Percentiles rank a stretch among this genome's conserved stretches.
phyloP scores from a whole-genome alignment of 352 stramenopile genomes.

The Stephanocyclus meneghinianus region DNA sequence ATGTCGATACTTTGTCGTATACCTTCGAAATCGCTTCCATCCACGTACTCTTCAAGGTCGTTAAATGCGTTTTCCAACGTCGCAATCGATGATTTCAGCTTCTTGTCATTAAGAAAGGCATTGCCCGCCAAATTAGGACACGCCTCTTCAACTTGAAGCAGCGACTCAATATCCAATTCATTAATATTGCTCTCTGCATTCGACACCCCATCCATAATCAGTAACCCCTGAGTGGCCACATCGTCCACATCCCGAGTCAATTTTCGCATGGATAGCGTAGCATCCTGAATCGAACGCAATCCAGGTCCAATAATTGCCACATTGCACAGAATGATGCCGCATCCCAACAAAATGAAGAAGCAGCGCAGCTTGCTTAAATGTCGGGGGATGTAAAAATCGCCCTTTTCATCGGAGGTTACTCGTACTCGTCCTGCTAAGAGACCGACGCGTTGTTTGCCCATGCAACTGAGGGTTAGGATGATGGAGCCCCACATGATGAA shows the following conservation, averaged over 20 bases:
- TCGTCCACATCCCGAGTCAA: slow-evolving; percentile 37
- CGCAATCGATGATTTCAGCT: slow-evolving; percentile 16
- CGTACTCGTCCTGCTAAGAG: slow-evolving; percentile 27
- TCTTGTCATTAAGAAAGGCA: slow-evolving; percentile 19
- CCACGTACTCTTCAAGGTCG: slow-evolving; percentile 26
- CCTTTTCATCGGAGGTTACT: slow-evolving; percentile 37
- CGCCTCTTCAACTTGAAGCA: slow-evolving; percentile 20
- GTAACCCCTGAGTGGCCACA: slow-evolving; percentile 37
- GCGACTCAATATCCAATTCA: slow-evolving; percentile 26
- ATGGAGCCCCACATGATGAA: slow-evolving; percentile 25
- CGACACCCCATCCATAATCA: slow-evolving; percentile 42
- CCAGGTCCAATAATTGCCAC: slow-evolving; percentile 28
- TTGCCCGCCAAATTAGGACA: slow-evolving; percentile 38
- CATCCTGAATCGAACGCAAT: slow-evolving; percentile 17
- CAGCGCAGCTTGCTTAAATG: slow-evolving; percentile 40
- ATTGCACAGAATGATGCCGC: slow-evolving; percentile 19
- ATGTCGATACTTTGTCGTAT: slow-evolving; percentile 31
- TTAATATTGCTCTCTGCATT: slow-evolving; percentile 37
- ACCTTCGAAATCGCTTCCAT: slow-evolving; percentile 29
- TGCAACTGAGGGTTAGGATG: slow-evolving; percentile 31
- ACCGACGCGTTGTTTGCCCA: slow-evolving; percentile 28
- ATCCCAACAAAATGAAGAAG: slow-evolving; percentile 33
- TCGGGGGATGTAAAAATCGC: slow-evolving; percentile 17
- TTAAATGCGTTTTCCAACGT: slow-evolving; percentile 26
- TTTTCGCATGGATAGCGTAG: slow-evolving; percentile 24